Base-by-base conservation (phyloP, 148 eudicot genomes). In the Simmondsia chinensis region DNA sequence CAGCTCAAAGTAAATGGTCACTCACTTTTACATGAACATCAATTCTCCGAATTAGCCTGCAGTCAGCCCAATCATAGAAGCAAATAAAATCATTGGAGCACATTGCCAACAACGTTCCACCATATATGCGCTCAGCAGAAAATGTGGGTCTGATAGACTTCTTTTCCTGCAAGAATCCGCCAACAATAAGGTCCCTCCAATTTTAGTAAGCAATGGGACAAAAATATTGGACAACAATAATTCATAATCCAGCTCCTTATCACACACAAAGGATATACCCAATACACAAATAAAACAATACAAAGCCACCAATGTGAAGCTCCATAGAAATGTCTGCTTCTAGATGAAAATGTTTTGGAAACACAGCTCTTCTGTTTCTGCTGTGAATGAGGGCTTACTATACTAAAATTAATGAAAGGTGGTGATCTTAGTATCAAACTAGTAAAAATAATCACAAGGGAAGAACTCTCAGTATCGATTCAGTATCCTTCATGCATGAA, bases 31-130 rank as follows among this genome's bases (percentile, higher is more conserved):
- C 99, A 61, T 49, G 76, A 45, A 85, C 99, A 69, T 91, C 99
- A 65, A 91, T 86, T 56, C 99, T 71, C 20, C 85, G 70, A 48
- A 85, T 82, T 63, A 91, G 73, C 64, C 94, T 73, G 73, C 99
- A 85, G 13, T 91, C 99, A 51, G 79, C 83, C 99, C 99, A 91
- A 57, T 91, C 99, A 70, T 82, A 85, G 58, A 91, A 91, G 72
- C 86, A 91, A 49, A 91, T 82, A 65, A 91, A 91, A 51, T 91
- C 99, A 71, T 82, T 91, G 43, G 95, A 86, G 59, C 95, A 91
- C 86, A 91, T 82, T 24, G 99, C 95, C 76, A 91, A 35, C 51
- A 91, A 61, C 48, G 62, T 61, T 65, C 99, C 99, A 14, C 99
- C 99, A 54, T 74, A 79, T 21, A 91, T 79, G 46, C 71, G 85